Base-by-base conservation (phyloP, 371 early-diverging fungal genomes). In the Mortierella polycephala region DNA sequence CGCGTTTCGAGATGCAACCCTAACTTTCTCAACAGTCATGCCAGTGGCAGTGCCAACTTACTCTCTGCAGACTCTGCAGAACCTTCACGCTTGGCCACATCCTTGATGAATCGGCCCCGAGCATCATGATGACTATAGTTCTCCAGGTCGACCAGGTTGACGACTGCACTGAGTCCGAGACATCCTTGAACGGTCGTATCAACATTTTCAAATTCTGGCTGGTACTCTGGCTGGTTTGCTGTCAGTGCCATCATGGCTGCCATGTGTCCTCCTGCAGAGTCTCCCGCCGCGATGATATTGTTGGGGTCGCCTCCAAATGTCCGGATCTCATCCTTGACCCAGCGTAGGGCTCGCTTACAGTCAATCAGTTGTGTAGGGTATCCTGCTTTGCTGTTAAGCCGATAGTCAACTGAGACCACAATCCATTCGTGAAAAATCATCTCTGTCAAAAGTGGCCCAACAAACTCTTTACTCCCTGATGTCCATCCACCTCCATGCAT, bases 321-420 rank as follows among this genome's bases (percentile, higher is more conserved):
- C 54, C 79, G 72, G 59, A 92, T 88, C 57, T 87, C 87, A 40
- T 82, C 70, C 59, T 87, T 89, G 45, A 90, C 82, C 93, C 93
- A 94, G n/a, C 92, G 86, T 49, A 94, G 67, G 40, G 91, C 91
- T 10, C 93, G 87, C 65, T 94, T 93, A 44, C 89, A 86, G 74
- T 94, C 93, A 16, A 85, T 79, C 45, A 94, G 67, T 69, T 92
- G 93, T 16, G 86, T 85, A 3, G 90, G 88, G 57, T 90, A 91
- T 13, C 87, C 77, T 53, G 82, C 82, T 46, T 81, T 81, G 14
- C 91, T 85, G 2, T 83, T 80, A n/a, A 91, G 81, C 37, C 93
- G 86, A 79, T 92, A 89, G 54, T 88, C 90, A 61, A 91, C 82
- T 55, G 89, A 87, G 21, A 92, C 90, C 45, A 92, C 87, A n/a